A percentile compares a stretch with the other conserved stretches of the same genome.
phyloP scores from a whole-genome alignment of 345 rosid genomes.

The Nasturtium officinale region DNA sequence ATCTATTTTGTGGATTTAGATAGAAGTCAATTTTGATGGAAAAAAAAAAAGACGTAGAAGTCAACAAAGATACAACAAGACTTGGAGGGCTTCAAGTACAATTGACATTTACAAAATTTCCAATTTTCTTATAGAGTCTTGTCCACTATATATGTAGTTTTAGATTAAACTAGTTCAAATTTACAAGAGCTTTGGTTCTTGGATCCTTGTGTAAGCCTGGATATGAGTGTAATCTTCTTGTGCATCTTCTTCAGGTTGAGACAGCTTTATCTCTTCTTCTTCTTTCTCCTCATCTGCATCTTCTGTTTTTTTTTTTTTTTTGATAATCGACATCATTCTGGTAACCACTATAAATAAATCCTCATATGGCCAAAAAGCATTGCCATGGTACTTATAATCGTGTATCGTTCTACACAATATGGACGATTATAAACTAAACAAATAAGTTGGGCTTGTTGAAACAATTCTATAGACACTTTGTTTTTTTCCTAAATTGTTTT shows the following conservation, averaged over 20 bases:
- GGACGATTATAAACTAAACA: too few relatives aligned
- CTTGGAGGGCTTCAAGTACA: too few relatives aligned
- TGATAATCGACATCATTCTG: slow-evolving; percentile 36
- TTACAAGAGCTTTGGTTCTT: slow-evolving; percentile 4
- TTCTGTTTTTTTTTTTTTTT: neutral
- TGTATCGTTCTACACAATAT: too few relatives aligned
- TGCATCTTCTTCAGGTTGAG: slow-evolving; percentile 19
- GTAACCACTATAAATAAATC: slow-evolving; percentile 43
- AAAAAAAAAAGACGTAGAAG: too few relatives aligned
- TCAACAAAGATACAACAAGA: too few relatives aligned
- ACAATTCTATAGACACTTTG: too few relatives aligned
- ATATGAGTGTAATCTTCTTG: neutral
- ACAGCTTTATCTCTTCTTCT: slow-evolving; percentile 4
- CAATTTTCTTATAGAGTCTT: neutral
- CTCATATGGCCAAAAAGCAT: slow-evolving; percentile 43
- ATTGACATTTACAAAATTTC: too few relatives aligned
- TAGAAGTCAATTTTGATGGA: too few relatives aligned
- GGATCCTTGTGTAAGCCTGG: slow-evolving; percentile 9
- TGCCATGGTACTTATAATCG: too few relatives aligned
- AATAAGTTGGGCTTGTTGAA: too few relatives aligned
- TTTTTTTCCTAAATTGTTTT: neutral
- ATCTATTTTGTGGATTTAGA: too few relatives aligned
- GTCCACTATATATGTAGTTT: neutral
- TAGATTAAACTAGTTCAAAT: neutral
- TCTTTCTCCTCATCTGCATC: slow-evolving; percentile 1